phyloP scores from a whole-genome alignment of 768 basidiomycete species.

The Punctularia strigosozonata region DNA sequence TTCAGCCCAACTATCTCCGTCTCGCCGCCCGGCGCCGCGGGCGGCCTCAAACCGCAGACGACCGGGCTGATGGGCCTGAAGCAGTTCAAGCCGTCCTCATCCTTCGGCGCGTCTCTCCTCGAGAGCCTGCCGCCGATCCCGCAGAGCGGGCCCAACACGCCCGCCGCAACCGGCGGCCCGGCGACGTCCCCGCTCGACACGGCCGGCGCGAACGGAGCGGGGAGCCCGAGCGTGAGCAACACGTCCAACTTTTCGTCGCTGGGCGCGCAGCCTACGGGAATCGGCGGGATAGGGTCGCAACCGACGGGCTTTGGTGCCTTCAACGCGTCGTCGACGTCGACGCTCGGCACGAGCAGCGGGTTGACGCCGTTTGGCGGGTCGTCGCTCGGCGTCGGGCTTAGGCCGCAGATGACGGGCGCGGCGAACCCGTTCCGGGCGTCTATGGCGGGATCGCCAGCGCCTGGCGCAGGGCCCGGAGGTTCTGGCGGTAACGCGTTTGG shows the following conservation, averaged over 20 bases:
- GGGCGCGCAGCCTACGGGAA: conserved; percentile 4
- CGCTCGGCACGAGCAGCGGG: conserved; percentile 25
- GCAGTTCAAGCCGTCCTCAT: conserved; percentile 41
- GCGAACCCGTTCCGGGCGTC: conserved; percentile 33
- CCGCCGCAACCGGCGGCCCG: conserved; percentile 14
- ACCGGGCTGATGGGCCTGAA: conserved; percentile 43
- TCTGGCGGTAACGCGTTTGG: conserved; percentile 8
- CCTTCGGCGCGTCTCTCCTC: conserved; percentile 39
- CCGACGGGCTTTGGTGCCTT: conserved; percentile 8
- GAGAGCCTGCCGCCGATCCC: conserved; percentile 56
- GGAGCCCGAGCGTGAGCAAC: not conserved
- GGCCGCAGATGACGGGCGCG: conserved; percentile 27
- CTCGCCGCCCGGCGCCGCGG: conserved; percentile 11
- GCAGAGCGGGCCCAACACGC: conserved; percentile 39
- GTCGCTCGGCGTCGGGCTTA: conserved; percentile 19
- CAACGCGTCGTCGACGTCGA: conserved; percentile 46
- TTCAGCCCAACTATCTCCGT: no score
- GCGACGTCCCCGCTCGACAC: no score
- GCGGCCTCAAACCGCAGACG: conserved; percentile 27
- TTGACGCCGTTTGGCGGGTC: conserved; percentile 15
- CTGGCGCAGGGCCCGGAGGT: conserved; percentile 4
- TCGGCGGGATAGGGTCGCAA: conserved; percentile 8
- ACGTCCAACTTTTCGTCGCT: not conserved
- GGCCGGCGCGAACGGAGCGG: not conserved
- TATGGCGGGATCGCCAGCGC: conserved; percentile 10